phyloP scores from a whole-genome alignment of 2,329 filamentous ascomycete species.

The Leptographium galeiforme region DNA sequence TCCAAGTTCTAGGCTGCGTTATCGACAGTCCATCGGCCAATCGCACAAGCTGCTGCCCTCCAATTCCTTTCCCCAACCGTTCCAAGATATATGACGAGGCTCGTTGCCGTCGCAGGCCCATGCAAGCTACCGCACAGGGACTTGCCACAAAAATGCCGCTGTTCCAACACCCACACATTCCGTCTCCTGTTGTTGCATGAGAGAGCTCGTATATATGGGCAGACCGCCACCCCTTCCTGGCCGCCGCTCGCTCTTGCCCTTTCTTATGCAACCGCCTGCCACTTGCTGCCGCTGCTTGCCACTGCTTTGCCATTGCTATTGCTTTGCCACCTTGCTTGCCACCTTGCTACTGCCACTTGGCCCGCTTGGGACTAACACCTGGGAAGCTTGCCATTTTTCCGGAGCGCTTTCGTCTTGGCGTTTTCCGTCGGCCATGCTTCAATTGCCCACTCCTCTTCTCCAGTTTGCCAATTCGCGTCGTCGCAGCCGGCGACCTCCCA shows the following conservation, averaged over 20 bases:
- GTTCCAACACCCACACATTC: no score
- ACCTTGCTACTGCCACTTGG: neutral
- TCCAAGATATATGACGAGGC: no score
- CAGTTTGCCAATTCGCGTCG: neutral
- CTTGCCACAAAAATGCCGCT: no score
- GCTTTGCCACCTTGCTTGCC: neutral
- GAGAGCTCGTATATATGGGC: neutral
- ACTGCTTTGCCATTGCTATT: neutral
- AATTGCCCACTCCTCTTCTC: neutral
- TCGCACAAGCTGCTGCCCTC: no score
- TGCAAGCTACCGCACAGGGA: no score
- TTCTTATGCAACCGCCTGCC: neutral
- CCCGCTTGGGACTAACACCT: neutral
- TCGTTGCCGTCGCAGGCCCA: no score
- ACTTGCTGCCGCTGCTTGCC: neutral
- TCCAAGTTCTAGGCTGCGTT: no score
- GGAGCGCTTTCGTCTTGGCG: neutral
- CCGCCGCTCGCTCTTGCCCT: neutral
- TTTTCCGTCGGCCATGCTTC: neutral
- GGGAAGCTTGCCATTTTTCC: neutral
- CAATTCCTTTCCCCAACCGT: no score
- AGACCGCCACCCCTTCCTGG: neutral
- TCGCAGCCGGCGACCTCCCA: neutral
- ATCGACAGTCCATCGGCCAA: no score
- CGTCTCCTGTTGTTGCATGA: neutral